These are phyloP conservation scores for Pseudocercospora fuligena DNA, from an alignment of 2,329 filamentous ascomycete genomes.

Conservation along the genomic window DNA sequence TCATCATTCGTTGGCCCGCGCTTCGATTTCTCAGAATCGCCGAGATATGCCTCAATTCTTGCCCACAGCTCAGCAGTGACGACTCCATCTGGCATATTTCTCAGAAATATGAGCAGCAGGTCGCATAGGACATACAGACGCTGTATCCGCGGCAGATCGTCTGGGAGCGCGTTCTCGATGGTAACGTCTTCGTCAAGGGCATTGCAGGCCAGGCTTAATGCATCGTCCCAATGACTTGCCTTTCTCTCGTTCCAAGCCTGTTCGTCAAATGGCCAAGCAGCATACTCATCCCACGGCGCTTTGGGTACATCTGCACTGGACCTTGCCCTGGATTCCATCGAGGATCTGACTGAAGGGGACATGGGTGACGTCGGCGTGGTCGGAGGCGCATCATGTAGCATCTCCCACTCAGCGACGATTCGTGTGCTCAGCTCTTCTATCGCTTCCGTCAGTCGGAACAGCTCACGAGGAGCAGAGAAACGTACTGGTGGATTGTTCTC, in stretches of 20 bases:
- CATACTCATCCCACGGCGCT: slow-evolving; percentile 60
- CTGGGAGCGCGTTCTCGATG: slow-evolving; percentile 65
- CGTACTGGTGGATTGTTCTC: slow-evolving; percentile 58
- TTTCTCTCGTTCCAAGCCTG: slow-evolving; percentile 53
- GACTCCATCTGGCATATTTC: slow-evolving; percentile 77
- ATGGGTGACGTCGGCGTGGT: slow-evolving; percentile 39
- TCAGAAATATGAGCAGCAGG: slow-evolving; percentile 74
- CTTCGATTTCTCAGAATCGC: slow-evolving; percentile 54
- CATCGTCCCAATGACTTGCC: slow-evolving; percentile 47
- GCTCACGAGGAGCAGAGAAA: slow-evolving; percentile 82
- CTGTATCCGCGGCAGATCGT: slow-evolving; percentile 66
- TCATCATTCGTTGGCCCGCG: slow-evolving; percentile 57
- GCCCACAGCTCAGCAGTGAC: slow-evolving; percentile 73
- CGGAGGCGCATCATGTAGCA: slow-evolving; percentile 49
- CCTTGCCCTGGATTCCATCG: slow-evolving; percentile 1
- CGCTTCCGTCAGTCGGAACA: slow-evolving; percentile 86
- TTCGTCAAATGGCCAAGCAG: slow-evolving; percentile 65
- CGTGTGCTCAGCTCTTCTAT: slow-evolving; percentile 66
- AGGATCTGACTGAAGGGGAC: slow-evolving; percentile 10
- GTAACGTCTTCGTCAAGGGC: slow-evolving; percentile 74
- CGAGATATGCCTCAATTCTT: slow-evolving; percentile 65
- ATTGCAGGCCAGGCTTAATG: slow-evolving; percentile 57
- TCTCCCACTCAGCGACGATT: slow-evolving; percentile 66
- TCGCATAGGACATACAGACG: slow-evolving; percentile 77
- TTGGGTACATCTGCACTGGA: slow-evolving; percentile 15